phyloP scores from a whole-genome alignment of 805 yeast species.

The Pichia manshurica region DNA sequence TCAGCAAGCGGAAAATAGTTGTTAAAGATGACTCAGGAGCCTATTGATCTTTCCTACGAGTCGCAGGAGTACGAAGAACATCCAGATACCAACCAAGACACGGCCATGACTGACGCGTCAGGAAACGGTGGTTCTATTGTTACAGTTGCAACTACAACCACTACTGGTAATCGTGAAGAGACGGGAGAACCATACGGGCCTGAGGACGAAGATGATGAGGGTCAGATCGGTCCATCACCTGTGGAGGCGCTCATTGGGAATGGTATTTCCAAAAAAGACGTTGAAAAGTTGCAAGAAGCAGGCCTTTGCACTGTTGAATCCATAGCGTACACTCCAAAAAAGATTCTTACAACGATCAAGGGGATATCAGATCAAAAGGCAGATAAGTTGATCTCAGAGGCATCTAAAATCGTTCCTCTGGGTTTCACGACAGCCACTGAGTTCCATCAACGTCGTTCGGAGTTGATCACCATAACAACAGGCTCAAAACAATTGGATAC shows the following conservation, averaged over 20 bases:
- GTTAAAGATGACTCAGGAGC: constrained; percentile 7
- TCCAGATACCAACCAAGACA: not conserved
- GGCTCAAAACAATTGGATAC: constrained; percentile 94
- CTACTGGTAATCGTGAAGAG: not conserved
- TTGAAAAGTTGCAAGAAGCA: constrained; percentile 71
- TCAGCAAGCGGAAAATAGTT: too few relatives aligned
- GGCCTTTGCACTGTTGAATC: constrained; percentile 90
- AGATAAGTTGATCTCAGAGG: constrained; percentile 74
- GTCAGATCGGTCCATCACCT: constrained; percentile 47
- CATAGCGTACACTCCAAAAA: constrained; percentile 88
- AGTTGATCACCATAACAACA: constrained; percentile 87
- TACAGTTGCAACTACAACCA: constrained; percentile 7
- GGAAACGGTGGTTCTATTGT: not conserved
- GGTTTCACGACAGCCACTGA: constrained; percentile 98
- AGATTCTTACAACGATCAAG: constrained; percentile 67
- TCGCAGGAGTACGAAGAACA: constrained; percentile 4
- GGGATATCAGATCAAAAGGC: constrained; percentile 97
- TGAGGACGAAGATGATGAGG: constrained; percentile 45
- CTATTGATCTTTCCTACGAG: constrained; percentile 13
- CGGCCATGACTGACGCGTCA: constrained; percentile 12
- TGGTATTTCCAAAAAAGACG: constrained; percentile 77
- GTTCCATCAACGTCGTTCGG: constrained; percentile 83
- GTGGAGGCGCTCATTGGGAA: constrained; percentile 60
- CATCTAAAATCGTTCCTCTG: constrained; percentile 83
- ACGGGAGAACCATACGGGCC: constrained; percentile 20